Percentiles rank a stretch among this genome's conserved stretches.
phyloP scores from a whole-genome alignment of 768 basidiomycete species.

The Tulasnella sp. region DNA sequence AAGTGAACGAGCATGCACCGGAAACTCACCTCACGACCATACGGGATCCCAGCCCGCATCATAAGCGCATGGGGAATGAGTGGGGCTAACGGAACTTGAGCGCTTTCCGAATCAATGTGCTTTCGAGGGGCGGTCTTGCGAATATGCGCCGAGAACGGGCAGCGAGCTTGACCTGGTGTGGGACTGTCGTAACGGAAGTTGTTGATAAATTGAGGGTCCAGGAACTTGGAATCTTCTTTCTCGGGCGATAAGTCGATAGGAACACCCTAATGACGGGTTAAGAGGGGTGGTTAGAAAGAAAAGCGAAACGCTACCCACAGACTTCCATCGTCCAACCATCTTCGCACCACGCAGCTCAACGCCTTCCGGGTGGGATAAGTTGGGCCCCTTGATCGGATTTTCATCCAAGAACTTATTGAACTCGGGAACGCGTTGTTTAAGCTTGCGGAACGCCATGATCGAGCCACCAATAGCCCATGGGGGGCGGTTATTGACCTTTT shows the following conservation, averaged over 20 bases:
- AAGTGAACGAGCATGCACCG: too few relatives aligned
- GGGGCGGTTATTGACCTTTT: not conserved
- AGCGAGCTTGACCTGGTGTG: not conserved
- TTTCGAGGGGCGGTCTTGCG: constrained; percentile 23
- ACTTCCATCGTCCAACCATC: constrained; percentile 28
- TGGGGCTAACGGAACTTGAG: not conserved
- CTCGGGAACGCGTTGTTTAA: constrained; percentile 22
- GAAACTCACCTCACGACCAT: constrained; percentile 27
- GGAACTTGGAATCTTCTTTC: not conserved
- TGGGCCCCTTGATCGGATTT: not conserved
- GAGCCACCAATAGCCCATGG: constrained; percentile 3
- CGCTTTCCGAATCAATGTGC: not conserved
- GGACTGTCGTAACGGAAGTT: constrained; percentile 15
- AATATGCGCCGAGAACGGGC: constrained; percentile 20
- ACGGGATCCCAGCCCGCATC: constrained; percentile 27
- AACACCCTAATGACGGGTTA: not conserved
- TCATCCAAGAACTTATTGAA: constrained; percentile 3
- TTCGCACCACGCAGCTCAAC: constrained; percentile 19
- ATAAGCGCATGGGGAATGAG: not conserved
- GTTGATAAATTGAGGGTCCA: constrained; percentile 7
- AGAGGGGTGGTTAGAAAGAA: not conserved
- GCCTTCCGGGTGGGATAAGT: not conserved
- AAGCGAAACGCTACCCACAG: not conserved
- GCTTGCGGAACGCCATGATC: constrained; percentile 16
- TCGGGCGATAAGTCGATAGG: constrained; percentile 12